phyloP scores from a whole-genome alignment of 1,139 yeast species.

The Pichia terricola region DNA sequence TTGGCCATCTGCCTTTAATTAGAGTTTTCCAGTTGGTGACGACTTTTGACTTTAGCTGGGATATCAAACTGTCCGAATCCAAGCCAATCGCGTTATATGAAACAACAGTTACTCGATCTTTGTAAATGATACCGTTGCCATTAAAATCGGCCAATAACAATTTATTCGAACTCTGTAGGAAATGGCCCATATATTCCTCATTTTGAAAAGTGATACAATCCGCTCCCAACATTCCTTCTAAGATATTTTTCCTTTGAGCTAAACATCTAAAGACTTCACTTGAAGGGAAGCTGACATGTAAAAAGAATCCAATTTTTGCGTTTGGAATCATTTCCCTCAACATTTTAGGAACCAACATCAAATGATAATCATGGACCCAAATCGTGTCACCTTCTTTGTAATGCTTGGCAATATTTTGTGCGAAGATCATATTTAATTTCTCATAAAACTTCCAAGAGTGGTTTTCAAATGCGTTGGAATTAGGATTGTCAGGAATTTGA shows the following conservation, averaged over 20 bases:
- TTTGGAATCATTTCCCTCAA: slow-evolving; percentile 64
- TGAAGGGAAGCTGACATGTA: slow-evolving; percentile 93
- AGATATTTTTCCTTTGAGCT: slow-evolving; percentile 71
- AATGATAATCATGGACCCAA: slow-evolving; percentile 94
- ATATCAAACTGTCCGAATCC: slow-evolving; percentile 53
- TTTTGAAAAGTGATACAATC: slow-evolving; percentile 85
- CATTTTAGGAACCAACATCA: slow-evolving; percentile 80
- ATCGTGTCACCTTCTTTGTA: slow-evolving; percentile 65
- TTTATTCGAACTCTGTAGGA: slow-evolving; percentile 81
- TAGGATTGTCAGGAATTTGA: slow-evolving; percentile 92
- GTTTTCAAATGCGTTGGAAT: slow-evolving; percentile 89
- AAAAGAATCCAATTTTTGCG: slow-evolving; percentile 84
- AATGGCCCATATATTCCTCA: slow-evolving; percentile 87
- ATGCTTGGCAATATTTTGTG: slow-evolving; percentile 58
- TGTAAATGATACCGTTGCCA: slow-evolving; percentile 61
- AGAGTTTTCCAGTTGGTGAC: slow-evolving; percentile 63
- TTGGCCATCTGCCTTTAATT: slow-evolving; percentile 71
- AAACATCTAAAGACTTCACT: slow-evolving; percentile 91
- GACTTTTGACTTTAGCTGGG: slow-evolving; percentile 37
- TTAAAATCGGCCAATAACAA: slow-evolving; percentile 74
- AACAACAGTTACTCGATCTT: slow-evolving; percentile 58
- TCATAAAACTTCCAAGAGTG: slow-evolving; percentile 88
- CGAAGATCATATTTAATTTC: slow-evolving; percentile 66
- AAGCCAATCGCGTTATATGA: slow-evolving; percentile 79
- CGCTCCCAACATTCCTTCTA: slow-evolving; percentile 84